phyloP scores from a whole-genome alignment of 1,139 yeast species.

The Blastobotrys proliferans region DNA sequence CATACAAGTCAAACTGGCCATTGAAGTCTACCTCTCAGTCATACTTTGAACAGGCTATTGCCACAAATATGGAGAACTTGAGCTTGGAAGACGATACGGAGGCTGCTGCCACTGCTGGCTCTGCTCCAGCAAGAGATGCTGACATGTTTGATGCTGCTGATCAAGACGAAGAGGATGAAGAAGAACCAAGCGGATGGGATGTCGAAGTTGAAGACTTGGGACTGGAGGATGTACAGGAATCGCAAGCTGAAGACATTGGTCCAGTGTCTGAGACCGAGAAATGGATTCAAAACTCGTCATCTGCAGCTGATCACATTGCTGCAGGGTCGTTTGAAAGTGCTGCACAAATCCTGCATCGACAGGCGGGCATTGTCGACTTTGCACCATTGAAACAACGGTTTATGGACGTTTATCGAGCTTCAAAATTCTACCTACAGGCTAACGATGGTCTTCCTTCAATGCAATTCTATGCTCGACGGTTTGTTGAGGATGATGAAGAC shows the following conservation, averaged over 20 bases:
- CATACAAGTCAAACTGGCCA: conserved; percentile 70
- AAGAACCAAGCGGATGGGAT: conserved; percentile 36
- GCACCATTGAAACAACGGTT: conserved; percentile 84
- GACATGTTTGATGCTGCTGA: conserved; percentile 36
- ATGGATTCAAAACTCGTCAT: conserved; percentile 87
- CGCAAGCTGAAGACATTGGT: conserved; percentile 43
- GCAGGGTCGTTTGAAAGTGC: conserved; percentile 97
- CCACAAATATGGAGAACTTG: conserved; percentile 68
- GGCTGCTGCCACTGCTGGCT: conserved; percentile 13
- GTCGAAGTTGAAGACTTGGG: conserved; percentile 53
- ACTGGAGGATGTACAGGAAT: conserved; percentile 56
- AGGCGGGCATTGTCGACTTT: conserved; percentile 78
- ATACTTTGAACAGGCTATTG: conserved; percentile 77
- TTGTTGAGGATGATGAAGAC: conserved; percentile 22
- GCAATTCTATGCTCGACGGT: conserved; percentile 64
- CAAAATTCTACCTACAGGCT: conserved; percentile 72
- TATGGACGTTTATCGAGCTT: conserved; percentile 74
- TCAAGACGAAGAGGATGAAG: conserved; percentile 34
- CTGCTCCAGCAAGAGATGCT: conserved; percentile 40
- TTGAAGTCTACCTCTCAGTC: conserved; percentile 66
- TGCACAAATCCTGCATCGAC: conserved; percentile 84
- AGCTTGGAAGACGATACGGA: conserved; percentile 44
- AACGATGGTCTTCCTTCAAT: conserved; percentile 70
- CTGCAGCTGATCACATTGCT: conserved; percentile 91
- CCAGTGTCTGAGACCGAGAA: conserved; percentile 56